phyloP scores from a whole-genome alignment of 1,284 basidiomycete genomes.

The Ceratobasidium sp. region DNA sequence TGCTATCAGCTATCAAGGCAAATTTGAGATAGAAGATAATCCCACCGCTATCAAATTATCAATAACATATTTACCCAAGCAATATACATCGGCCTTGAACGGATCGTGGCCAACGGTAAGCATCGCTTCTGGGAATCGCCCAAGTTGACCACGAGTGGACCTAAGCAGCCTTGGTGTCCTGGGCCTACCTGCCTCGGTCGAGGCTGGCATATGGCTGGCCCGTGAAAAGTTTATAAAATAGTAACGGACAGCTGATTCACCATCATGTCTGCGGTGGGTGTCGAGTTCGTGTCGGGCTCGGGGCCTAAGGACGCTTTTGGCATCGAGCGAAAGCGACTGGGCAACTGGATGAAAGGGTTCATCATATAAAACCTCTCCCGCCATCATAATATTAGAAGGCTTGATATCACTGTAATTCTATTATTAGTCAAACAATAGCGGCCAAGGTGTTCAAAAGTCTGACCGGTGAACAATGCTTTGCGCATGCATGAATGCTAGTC shows the following conservation, averaged over 20 bases:
- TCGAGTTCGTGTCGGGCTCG: slow-evolving; percentile 23
- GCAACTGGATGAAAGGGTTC: slow-evolving; percentile 32
- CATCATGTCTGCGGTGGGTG: slow-evolving; percentile 20
- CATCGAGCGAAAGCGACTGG: slow-evolving; percentile 28
- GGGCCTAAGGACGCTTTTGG: slow-evolving; percentile 10
- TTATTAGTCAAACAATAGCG: not conserved
- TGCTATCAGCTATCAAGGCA: not conserved
- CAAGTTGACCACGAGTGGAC: slow-evolving; percentile 13
- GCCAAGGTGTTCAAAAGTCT: not conserved
- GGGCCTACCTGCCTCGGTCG: not conserved
- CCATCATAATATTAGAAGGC: slow-evolving; percentile 37
- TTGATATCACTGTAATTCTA: slow-evolving; percentile 10
- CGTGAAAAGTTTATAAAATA: slow-evolving; percentile 35
- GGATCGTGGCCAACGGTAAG: slow-evolving; percentile 32
- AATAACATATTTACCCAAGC: slow-evolving; percentile 33
- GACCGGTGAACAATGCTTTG: slow-evolving; percentile 23
- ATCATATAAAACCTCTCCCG: slow-evolving; percentile 29
- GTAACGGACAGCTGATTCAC: slow-evolving; percentile 28
- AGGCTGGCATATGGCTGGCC: slow-evolving; percentile 18
- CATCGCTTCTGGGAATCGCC: slow-evolving; percentile 32
- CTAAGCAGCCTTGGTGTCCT: slow-evolving; percentile 14
- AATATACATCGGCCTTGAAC: slow-evolving; percentile 34
- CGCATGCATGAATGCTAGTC: slow-evolving; percentile 30
- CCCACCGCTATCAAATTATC: slow-evolving; percentile 27
- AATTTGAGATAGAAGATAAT: not conserved